Conservation (phyloP, 2,329 filamentous ascomycete genomes). For the Aspergillus neotritici region DNA sequence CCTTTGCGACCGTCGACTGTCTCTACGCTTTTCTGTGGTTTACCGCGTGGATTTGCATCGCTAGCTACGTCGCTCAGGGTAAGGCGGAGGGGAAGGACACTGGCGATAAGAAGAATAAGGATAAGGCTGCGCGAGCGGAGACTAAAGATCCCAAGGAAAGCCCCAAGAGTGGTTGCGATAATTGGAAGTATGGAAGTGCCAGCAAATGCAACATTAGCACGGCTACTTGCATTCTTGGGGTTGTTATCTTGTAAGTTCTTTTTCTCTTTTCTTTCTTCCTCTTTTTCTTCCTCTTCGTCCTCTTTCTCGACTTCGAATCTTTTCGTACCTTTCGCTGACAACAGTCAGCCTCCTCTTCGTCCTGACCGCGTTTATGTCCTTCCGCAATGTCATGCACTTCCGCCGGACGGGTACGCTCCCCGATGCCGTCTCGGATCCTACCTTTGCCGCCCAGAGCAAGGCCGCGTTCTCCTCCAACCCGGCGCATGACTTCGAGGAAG, state of each 20-base stretch:
- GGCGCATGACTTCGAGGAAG: slow-evolving; percentile 41
- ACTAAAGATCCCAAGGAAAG: slow-evolving; percentile 15
- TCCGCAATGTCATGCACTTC: slow-evolving; percentile 52
- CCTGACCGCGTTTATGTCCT: slow-evolving; percentile 48
- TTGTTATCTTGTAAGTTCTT: slow-evolving; percentile 50
- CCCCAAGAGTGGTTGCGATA: slow-evolving; percentile 46
- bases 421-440: slow-evolving; percentile 38
- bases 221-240: slow-evolving; percentile 51
- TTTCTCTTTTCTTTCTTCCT: not conserved
- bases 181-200: slow-evolving; percentile 51
- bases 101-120: slow-evolving; percentile 23
- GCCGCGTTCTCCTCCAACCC: slow-evolving; percentile 45
- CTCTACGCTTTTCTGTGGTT: slow-evolving; percentile 56
- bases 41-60: slow-evolving; percentile 52
- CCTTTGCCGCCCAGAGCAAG: slow-evolving; percentile 47
- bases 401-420: slow-evolving; percentile 53
- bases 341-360: slow-evolving; percentile 48
- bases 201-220: slow-evolving; percentile 54
- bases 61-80: slow-evolving; percentile 52
- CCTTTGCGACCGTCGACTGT: slow-evolving; percentile 52
- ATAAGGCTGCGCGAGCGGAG: slow-evolving; percentile 17
- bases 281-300: not conserved
- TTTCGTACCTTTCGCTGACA: slow-evolving; percentile 3
- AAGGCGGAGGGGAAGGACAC: slow-evolving; percentile 44
- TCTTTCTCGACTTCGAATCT: not conserved